A percentile compares a stretch with the other conserved stretches of the same genome.
Conservation (phyloP, 2,329 filamentous ascomycete species). For the Fusarium anguioides region DNA sequence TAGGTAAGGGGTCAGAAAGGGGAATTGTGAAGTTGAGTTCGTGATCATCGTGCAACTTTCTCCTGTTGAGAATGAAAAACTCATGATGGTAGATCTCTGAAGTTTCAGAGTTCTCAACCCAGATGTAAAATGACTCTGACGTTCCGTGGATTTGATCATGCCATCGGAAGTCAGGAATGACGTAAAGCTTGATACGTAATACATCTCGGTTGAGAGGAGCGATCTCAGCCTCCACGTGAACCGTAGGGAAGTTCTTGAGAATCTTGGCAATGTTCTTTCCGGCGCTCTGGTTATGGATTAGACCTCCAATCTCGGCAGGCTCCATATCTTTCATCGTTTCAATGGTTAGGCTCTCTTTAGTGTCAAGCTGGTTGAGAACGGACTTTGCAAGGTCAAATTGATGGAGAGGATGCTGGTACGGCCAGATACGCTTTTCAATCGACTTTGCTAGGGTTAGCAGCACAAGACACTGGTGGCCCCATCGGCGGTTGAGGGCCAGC, state of each 20-base stretch:
- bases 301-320: slow-evolving; percentile 83
- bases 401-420: slow-evolving; percentile 92
- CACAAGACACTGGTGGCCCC: slow-evolving; percentile 95
- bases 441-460: slow-evolving; percentile 93
- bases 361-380: slow-evolving; percentile 84
- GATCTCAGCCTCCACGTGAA: slow-evolving; percentile 92
- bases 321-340: slow-evolving; percentile 95
- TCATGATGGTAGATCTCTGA: slow-evolving; percentile 98
- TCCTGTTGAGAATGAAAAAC: slow-evolving; percentile 91
- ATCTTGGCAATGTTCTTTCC: slow-evolving; percentile 84
- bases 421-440: slow-evolving; percentile 96
- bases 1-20: slow-evolving; percentile 89
- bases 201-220: slow-evolving; percentile 96
- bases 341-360: slow-evolving; percentile 80
- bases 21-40: slow-evolving; percentile 98
- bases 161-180: slow-evolving; percentile 93
- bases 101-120: slow-evolving; percentile 98
- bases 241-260: slow-evolving; percentile 89
- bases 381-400: slow-evolving; percentile 92
- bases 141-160: slow-evolving; percentile 93
- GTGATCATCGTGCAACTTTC: slow-evolving; percentile 94
- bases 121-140: slow-evolving; percentile 97
- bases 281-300: slow-evolving; percentile 92
- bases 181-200: slow-evolving; percentile 84
- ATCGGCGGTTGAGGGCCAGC: slow-evolving; percentile 93